Evolutionary conservation across 2,329 filamentous ascomycete species (phyloP).

Genomic region (Hawksworthiomyces lignivorus): DNA sequence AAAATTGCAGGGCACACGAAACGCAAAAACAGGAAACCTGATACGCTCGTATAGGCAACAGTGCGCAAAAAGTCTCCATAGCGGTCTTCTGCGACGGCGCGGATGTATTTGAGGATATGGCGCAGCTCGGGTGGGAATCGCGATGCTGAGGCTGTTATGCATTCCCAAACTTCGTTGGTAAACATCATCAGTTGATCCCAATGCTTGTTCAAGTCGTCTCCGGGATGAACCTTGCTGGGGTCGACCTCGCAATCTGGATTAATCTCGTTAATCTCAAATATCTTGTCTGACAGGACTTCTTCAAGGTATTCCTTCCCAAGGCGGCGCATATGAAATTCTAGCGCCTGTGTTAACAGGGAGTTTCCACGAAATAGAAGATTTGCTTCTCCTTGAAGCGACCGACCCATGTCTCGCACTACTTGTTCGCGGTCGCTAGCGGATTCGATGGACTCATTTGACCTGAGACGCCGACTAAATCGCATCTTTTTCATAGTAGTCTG

Average conservation of each 20-base stretch:
- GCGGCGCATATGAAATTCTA: slow-evolving; percentile 93
- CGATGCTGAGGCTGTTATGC: slow-evolving; percentile 66
- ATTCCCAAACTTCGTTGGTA: slow-evolving; percentile 79
- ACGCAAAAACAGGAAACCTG: slow-evolving; percentile 85
- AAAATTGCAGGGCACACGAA: slow-evolving; percentile 96
- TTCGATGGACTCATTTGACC: slow-evolving; percentile 61
- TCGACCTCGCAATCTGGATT: slow-evolving; percentile 95
- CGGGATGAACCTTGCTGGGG: slow-evolving; percentile 62
- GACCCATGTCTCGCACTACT: slow-evolving; percentile 69
- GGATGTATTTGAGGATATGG: slow-evolving; percentile 81
- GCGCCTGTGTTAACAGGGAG: slow-evolving; percentile 81
- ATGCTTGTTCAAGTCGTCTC: slow-evolving; percentile 71
- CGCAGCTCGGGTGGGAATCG: slow-evolving; percentile 75
- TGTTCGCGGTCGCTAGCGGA: slow-evolving; percentile 59
- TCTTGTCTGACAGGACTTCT: slow-evolving; percentile 75
- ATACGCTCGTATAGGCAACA: slow-evolving; percentile 88
- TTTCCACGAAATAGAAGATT: slow-evolving; percentile 95
- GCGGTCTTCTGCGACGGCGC: slow-evolving; percentile 85
- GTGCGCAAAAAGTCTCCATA: slow-evolving; percentile 89
- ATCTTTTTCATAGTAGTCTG: slow-evolving; percentile 68
- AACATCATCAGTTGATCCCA: slow-evolving; percentile 70
- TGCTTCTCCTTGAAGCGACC: slow-evolving; percentile 74
- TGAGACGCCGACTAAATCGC: slow-evolving; percentile 63
- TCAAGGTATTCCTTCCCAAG: slow-evolving; percentile 89
- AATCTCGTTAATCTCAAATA: slow-evolving; percentile 81